A percentile compares a stretch with the other conserved stretches of the same genome.
Conservation (phyloP, 768 basidiomycete species). For the Tricholoma sp. region DNA sequence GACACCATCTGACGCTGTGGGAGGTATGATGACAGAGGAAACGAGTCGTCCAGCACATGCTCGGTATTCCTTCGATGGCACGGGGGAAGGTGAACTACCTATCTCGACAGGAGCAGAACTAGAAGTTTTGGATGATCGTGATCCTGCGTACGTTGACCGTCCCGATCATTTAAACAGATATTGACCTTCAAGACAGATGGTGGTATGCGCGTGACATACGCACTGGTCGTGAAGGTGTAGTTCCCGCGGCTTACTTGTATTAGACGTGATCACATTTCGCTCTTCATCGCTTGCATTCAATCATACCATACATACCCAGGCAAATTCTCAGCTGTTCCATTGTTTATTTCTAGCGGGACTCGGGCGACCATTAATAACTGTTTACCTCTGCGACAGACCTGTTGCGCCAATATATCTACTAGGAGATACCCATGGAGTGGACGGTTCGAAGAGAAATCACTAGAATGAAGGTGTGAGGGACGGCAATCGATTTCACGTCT, state of each 20-base stretch:
- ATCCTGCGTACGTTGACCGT: conserved; percentile 60
- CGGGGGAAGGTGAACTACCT: conserved; percentile 73
- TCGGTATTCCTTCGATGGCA: conserved; percentile 77
- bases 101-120: conserved; percentile 66
- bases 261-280: conserved; percentile 42
- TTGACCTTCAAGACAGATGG: conserved; percentile 55
- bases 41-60: conserved; percentile 72
- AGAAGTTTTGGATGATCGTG: conserved; percentile 74
- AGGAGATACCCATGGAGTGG: no score
- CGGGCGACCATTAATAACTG: not conserved
- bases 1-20: conserved; percentile 72
- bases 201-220: conserved; percentile 86
- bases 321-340: conserved; percentile 8
- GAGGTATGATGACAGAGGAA: conserved; percentile 61
- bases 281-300: conserved; percentile 25
- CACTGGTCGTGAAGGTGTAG: conserved; percentile 82
- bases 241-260: conserved; percentile 89
- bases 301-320: conserved; percentile 20
- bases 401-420: no score
- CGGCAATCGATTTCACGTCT: not conserved
- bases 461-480: not conserved
- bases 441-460: not conserved
- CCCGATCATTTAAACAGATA: not conserved
- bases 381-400: not conserved
- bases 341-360: not conserved